phyloP scores from a whole-genome alignment of 305 asterid species.

The Fraxinus sp. region DNA sequence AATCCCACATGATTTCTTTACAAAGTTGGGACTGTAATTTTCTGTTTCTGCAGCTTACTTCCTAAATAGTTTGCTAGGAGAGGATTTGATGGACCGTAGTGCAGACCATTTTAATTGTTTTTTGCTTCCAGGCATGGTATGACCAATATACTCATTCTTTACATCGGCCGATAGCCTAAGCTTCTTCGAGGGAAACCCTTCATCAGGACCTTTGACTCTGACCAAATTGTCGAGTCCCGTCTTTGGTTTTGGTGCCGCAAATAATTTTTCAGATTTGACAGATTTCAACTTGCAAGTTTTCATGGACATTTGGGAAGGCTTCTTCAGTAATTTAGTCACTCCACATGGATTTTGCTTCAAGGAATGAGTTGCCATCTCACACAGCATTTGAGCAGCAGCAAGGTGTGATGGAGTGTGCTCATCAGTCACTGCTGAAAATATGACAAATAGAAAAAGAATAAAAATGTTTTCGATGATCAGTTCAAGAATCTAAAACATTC shows the following conservation, averaged over 20 bases:
- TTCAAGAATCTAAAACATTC: neutral
- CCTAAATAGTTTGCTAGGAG: slow-evolving; percentile 54
- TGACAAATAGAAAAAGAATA: neutral
- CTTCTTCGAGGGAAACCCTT: slow-evolving; percentile 61
- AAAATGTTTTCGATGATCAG: neutral
- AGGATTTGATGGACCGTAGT: slow-evolving; percentile 44
- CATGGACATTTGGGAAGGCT: slow-evolving; percentile 46
- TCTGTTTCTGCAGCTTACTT: slow-evolving; percentile 37
- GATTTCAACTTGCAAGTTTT: slow-evolving; percentile 53
- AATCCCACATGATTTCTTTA: slow-evolving; percentile 50
- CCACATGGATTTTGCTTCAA: slow-evolving; percentile 37
- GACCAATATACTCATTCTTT: slow-evolving; percentile 25
- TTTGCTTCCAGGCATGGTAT: slow-evolving; percentile 39
- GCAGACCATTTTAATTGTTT: slow-evolving; percentile 39
- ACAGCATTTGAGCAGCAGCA: slow-evolving; percentile 52
- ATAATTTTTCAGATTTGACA: slow-evolving; percentile 44
- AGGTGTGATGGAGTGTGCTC: slow-evolving; percentile 34
- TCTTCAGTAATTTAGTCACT: slow-evolving; percentile 35
- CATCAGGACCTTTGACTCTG: slow-evolving; percentile 42
- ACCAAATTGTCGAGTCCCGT: slow-evolving; percentile 29
- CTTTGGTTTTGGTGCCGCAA: slow-evolving; percentile 39
- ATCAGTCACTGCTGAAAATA: slow-evolving; percentile 19
- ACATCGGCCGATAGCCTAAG: slow-evolving; percentile 49
- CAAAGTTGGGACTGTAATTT: slow-evolving; percentile 36
- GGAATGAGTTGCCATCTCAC: slow-evolving; percentile 46